Base-by-base conservation (phyloP, 2,329 filamentous ascomycete species). In the Exophiala dermatitidis region DNA sequence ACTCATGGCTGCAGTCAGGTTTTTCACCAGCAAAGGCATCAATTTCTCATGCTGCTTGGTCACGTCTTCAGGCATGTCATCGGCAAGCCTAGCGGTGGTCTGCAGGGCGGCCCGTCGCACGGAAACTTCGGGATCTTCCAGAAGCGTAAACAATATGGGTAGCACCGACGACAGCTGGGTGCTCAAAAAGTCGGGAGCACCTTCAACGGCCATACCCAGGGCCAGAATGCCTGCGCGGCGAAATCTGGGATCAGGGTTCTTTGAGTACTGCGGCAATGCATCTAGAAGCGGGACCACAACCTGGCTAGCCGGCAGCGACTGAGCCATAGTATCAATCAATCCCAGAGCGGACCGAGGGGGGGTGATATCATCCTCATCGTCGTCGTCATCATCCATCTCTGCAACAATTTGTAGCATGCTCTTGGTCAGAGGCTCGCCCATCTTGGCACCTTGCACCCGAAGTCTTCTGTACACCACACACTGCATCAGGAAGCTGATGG, bases 151-250 rank as follows among this genome's bases (percentile, higher is more conserved):
- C 54, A 97, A 83, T 63, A 88, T 78, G 46, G 93, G 93, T 69
- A 97, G 82, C 61, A 97, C 86, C 61, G 85, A 81, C 65, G 85
- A 79, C 58, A 97, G 81, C 72, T 98, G 93, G 19, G 90, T 95
- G 60, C 88, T 89, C 66, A 97, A 90, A 72, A 97, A 98, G 70
- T 98, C 93, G 10, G 93, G 93, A 31, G 93, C 91, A 63, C 93
- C 93, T 76, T 97, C 93, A 49, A 95, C 91, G 63, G 88, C 91
- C 76, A 91, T 94, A 55, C 91, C 91, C 3, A 98, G 80, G 46
- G 91, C 86, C 58, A 97, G 79, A 67, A 97, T 93, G 71, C 88
- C 90, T 50, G 91, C 90, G 71, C 91, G 87, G 56, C 91, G 85
- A 73, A 86, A 86, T 63, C 88, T 84, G 34, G 90, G 80, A 65